Evolutionary conservation across 495 filamentous ascomycete genomes (phyloP).

Genomic region (Aspergillus sclerotioniger): DNA sequence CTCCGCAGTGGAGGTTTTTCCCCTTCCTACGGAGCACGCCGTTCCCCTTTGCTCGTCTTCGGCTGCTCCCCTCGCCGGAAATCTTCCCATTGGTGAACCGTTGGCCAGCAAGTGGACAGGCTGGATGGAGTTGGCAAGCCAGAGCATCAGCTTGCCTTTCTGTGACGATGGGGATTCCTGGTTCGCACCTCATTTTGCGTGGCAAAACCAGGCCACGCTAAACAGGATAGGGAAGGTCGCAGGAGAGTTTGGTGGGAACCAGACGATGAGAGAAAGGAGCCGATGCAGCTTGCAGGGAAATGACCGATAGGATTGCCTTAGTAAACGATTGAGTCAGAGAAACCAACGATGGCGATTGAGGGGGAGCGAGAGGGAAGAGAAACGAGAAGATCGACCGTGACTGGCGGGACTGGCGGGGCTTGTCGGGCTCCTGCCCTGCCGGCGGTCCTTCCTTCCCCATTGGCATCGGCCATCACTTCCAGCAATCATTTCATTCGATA

Average conservation of each 20-base stretch:
- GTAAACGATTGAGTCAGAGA: not conserved
- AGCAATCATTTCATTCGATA: too few species aligned
- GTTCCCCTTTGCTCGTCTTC: not conserved
- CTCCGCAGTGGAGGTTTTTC: conserved; percentile 2
- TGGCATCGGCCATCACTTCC: too few species aligned
- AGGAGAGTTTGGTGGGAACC: not conserved
- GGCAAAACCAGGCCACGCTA: not conserved
- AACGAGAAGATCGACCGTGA: not conserved
- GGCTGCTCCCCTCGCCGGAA: not conserved
- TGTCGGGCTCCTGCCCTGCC: too few species aligned
- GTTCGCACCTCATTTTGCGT: not conserved
- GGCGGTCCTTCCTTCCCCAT: too few species aligned
- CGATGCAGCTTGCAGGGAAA: not conserved
- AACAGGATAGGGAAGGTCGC: conserved; percentile 6
- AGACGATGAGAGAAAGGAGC: not conserved
- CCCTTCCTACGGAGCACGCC: not conserved
- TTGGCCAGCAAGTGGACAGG: not conserved
- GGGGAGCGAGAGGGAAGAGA: not conserved
- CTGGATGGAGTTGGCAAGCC: not conserved
- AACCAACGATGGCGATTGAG: not conserved
- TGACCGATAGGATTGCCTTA: not conserved
- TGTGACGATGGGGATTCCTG: not conserved
- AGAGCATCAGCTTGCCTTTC: not conserved
- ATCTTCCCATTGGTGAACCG: not conserved
- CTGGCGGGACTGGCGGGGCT: not conserved